Evolutionary conservation across 2,329 filamentous ascomycete genomes (phyloP).

Genomic region (Cercospora sp.): DNA sequence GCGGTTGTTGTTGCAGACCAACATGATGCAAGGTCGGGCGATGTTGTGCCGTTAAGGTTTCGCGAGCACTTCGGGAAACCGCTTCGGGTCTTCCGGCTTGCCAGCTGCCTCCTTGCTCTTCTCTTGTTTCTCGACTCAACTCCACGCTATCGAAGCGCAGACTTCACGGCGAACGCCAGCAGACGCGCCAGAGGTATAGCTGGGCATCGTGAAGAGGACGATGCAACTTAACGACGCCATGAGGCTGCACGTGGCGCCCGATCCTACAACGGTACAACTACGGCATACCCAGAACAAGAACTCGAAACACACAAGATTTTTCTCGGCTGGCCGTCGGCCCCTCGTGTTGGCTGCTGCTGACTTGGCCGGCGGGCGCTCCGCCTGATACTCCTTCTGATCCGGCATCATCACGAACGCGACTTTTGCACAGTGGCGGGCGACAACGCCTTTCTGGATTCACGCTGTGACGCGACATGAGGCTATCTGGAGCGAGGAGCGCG

Average conservation of each 20-base stretch:
- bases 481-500: not conserved
- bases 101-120: not conserved
- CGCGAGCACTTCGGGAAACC: not conserved
- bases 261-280: not conserved
- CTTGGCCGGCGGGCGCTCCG: not conserved
- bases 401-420: not conserved
- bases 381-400: not conserved
- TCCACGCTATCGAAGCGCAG: not conserved
- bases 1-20: slow-evolving; percentile 5
- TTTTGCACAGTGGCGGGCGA: not conserved
- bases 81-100: not conserved
- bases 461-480: not conserved
- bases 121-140: not conserved
- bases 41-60: not conserved
- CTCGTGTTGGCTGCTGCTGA: not conserved
- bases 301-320: not conserved
- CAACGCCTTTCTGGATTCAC: not conserved
- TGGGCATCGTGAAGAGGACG: not conserved
- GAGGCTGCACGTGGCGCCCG: not conserved
- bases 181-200: not conserved
- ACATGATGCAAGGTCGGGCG: not conserved
- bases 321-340: not conserved
- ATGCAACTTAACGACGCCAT: not conserved
- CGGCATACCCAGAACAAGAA: not conserved
- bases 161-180: not conserved